These are phyloP conservation scores for Polychytrium aggregatum DNA, from an alignment of 192 early-diverging fungal species.

Conservation along the genomic window DNA sequence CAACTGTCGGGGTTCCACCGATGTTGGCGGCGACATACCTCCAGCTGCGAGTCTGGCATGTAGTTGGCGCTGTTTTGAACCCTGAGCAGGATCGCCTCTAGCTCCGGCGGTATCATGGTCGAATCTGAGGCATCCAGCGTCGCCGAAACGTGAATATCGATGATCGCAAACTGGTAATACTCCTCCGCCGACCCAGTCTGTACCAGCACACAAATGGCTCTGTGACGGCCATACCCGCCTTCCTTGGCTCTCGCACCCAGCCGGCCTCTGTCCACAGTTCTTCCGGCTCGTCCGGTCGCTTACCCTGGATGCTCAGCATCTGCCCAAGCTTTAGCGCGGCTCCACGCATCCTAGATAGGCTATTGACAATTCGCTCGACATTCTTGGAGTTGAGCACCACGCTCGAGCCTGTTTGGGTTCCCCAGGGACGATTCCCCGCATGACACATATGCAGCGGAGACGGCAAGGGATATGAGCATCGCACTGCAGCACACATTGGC, in stretches of 20 bases:
- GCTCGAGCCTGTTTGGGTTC: no score
- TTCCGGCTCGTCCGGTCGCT: not conserved
- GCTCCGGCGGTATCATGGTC: conserved; percentile 57
- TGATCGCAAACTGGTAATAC: no score
- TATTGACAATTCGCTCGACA: conserved; percentile 74
- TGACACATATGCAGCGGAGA: conserved; percentile 3
- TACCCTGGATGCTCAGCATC: conserved; percentile 93
- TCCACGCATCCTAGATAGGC: conserved; percentile 85
- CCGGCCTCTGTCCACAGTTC: conserved; percentile 17
- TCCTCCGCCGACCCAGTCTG: no score
- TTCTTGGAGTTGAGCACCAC: conserved; percentile 58
- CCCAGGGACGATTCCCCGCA: no score
- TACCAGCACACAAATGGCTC: no score
- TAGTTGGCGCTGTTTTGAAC: conserved; percentile 94
- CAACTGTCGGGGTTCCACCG: not conserved
- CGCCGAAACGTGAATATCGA: no score
- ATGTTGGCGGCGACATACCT: conserved; percentile 23
- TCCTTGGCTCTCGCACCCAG: no score
- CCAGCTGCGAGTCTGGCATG: conserved; percentile 82
- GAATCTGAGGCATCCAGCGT: conserved; percentile 14
- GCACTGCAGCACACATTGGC: no score
- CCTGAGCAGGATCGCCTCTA: conserved; percentile 68
- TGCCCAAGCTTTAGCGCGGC: conserved; percentile 96
- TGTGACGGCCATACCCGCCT: no score
- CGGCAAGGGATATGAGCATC: no score